Evolutionary conservation across 2,329 filamentous ascomycete genomes (phyloP).

Genomic region (Penicillium oxalicum): DNA sequence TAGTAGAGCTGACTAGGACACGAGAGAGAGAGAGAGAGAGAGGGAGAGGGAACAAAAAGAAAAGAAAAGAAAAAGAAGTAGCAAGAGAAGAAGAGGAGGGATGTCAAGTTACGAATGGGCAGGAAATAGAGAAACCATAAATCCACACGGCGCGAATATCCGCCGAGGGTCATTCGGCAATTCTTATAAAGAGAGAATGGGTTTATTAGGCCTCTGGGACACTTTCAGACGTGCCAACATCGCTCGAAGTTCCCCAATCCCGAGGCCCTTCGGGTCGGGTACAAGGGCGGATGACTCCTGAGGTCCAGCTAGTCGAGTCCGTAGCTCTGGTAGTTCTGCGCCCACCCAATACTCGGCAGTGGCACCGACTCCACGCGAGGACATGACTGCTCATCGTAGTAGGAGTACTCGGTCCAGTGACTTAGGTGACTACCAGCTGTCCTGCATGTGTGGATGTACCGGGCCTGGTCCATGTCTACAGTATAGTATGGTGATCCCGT

Average conservation of each 20-base stretch:
- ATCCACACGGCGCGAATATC: background rate
- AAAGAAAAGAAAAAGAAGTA: background rate
- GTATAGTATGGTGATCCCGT: too few relatives aligned
- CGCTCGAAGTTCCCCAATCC: conserved; percentile 12
- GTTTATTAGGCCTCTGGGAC: conserved; percentile 1
- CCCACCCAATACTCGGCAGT: background rate
- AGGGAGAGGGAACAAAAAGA: too few relatives aligned
- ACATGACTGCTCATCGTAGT: too few relatives aligned
- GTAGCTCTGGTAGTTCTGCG: too few relatives aligned
- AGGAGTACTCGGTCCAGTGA: too few relatives aligned
- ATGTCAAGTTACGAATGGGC: conserved; percentile 2
- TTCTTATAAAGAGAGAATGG: conserved; percentile 12
- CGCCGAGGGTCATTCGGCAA: conserved; percentile 7
- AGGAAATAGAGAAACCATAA: too few relatives aligned
- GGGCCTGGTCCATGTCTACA: too few relatives aligned
- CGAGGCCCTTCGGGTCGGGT: conserved; percentile 22
- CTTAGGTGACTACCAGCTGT: too few relatives aligned
- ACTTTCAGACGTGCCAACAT: background rate
- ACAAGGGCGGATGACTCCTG: conserved; percentile 18
- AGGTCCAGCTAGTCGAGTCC: background rate
- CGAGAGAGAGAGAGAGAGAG: background rate
- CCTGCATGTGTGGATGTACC: too few relatives aligned
- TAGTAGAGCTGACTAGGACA: too few relatives aligned
- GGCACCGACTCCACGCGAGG: too few relatives aligned
- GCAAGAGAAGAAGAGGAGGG: background rate